Evolutionary conservation across 1,284 basidiomycete species (phyloP), one percentile per base, ranked within the genome.

Genomic region (Heterobasidion irregulare): DNA sequence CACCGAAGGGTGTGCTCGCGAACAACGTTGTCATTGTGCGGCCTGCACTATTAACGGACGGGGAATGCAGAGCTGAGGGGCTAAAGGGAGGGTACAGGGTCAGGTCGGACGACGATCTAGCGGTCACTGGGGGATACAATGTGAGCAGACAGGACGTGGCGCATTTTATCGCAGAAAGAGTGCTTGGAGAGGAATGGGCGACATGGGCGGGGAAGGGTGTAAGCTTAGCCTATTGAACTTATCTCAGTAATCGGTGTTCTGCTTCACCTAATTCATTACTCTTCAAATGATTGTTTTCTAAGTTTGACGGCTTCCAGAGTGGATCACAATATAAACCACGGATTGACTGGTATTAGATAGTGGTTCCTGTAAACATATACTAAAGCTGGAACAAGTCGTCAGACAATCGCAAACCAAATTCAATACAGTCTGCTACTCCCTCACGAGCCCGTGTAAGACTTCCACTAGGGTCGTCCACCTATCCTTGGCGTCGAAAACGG

Each of bases 61-160:
- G 83, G 0, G 66, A 70, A n/a, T 82, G 79, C 62, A 61, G 67
- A 2, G 82, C 71, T 26, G 26, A 26, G 3, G 26, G 2, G 80
- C 83, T 35, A 68, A 68, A 59, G 60, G 57, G 51, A 58, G 58
- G 53, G 53, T 64, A 10, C 66, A 61, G 18, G 59, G 59, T 43
- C 57, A 62, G 0, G 34, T 65, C 66, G 6, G 68, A 70, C 33
- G 70, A 64, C 0, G 71, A 59, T 6, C 60, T 78, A 16, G 57
- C 70, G n/a, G 34, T 79, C 0, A 59, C 63, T 0, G 68, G 73
- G 2, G 61, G 61, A 13, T 87, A 76, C 63, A 77, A 75, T n/a
- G 66, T 88, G 8, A 83, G 83, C 43, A 71, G 85, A 62, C 72
- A 71, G 61, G 86, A 88, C 63, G 76, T 82, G 0, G 82, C 77